Evolutionary conservation across 441 rosid species (phyloP), one percentile per base, ranked within the genome.

Genomic region (Aleurites moluccanus): DNA sequence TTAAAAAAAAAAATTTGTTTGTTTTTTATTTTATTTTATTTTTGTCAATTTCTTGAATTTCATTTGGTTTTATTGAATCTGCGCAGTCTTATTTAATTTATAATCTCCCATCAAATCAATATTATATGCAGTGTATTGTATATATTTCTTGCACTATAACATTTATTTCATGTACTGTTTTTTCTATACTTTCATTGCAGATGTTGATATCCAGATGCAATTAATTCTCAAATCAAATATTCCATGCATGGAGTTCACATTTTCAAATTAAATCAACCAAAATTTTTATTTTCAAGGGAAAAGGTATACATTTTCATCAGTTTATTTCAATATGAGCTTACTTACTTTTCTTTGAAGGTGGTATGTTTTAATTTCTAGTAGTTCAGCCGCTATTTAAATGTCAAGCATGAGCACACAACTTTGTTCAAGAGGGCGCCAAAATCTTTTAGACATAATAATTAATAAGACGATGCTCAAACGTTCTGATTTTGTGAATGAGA

Each of bases 151-250:
- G 20, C 10, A 28, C 15, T 49, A 53, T 45, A 44, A 3, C 44
- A 75, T 70, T 62, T 64, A 67, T 20, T 28, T 75, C 25, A 44
- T 57, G 60, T 28, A 20, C 7, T 21, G 9, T 14, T 27, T 9
- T 23, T 33, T 55, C 6, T 56, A 35, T 25, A 56, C 25, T 25
- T 38, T 40, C 23, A 55, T 57, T 59, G 74, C 65, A 71, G 74
- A 65, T 57, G 33, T 50, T 66, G 25, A n/a, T 53, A 50, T 15
- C 2, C n/a, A 14, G n/a, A 5, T 50, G 47, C 47, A 44, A 44
- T 50, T 14, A 5, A 16, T 45, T 11, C 50, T 45, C 50, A 45
- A 45, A 14, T 45, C 50, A 45, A 42, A 57, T 38, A 33, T 5
- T 49, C 50, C 11, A 40, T 44, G 35, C 49, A 30, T 21, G 40